phyloP scores from a whole-genome alignment of 148 eudicot species.

The Nepenthes mirabilis region DNA sequence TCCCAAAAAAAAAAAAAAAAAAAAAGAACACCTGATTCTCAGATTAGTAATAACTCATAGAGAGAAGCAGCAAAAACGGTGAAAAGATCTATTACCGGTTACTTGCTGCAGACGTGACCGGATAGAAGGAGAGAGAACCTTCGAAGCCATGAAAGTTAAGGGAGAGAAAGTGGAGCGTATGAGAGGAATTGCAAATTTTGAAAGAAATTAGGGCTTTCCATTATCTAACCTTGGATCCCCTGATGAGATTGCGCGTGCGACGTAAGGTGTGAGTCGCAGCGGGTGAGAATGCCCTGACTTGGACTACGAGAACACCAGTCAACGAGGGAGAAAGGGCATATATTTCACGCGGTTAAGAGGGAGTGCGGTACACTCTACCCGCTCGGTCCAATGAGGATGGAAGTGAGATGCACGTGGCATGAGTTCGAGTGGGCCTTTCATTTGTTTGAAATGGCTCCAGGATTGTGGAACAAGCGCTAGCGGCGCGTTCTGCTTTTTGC shows the following conservation, averaged over 20 bases:
- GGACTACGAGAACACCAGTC: slow-evolving; percentile 15
- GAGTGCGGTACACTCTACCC: slow-evolving; percentile 3
- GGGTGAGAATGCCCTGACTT: slow-evolving; percentile 2
- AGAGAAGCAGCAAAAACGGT: not conserved
- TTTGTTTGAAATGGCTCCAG: no score
- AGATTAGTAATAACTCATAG: not conserved
- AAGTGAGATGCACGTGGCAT: slow-evolving; percentile 16
- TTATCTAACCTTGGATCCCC: not conserved
- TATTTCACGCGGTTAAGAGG: slow-evolving; percentile 1
- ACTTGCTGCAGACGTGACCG: not conserved
- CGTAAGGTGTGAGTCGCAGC: not conserved
- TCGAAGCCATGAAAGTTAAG: not conserved
- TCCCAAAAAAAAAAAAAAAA: not conserved
- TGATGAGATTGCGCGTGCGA: not conserved
- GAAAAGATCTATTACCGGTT: slow-evolving; percentile 2
- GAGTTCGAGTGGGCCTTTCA: not conserved
- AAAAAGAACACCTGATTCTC: slow-evolving; percentile 10
- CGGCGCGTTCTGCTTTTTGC: no score
- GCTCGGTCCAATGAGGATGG: slow-evolving; percentile 6
- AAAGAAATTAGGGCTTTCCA: not conserved
- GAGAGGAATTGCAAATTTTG: not conserved
- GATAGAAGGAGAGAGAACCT: not conserved
- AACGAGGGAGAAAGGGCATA: slow-evolving; percentile 8
- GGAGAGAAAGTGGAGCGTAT: not conserved
- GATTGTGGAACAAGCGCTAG: no score